These are phyloP conservation scores for Sphaerobolus stellatus DNA, from an alignment of 1,284 basidiomycete species.

Conservation along the genomic window DNA sequence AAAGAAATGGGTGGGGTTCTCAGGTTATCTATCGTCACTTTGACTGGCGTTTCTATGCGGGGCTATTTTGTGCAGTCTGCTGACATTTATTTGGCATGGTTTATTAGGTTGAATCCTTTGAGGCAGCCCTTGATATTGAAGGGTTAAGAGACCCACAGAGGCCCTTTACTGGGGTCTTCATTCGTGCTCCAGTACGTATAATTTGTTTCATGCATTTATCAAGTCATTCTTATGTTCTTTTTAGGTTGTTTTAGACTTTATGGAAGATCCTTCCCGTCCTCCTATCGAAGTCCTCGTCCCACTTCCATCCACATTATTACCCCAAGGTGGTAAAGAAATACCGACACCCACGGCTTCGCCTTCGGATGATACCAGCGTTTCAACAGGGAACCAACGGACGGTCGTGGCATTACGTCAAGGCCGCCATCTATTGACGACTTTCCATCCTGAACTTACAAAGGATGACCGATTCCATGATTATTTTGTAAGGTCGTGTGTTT, in stretches of 20 bases:
- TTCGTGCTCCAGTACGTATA: slow-evolving; percentile 81
- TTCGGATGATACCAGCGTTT: too few species aligned
- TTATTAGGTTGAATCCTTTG: slow-evolving; percentile 83
- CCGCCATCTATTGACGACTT: slow-evolving; percentile 82
- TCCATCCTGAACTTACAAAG: slow-evolving; percentile 91
- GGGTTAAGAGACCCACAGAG: slow-evolving; percentile 58
- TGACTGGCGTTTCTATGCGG: background rate
- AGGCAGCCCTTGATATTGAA: slow-evolving; percentile 69
- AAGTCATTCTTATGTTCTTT: slow-evolving; percentile 17
- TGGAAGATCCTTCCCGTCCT: slow-evolving; percentile 38
- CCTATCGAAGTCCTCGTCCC: slow-evolving; percentile 71
- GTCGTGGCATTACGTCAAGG: slow-evolving; percentile 89
- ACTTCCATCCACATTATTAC: slow-evolving; percentile 62
- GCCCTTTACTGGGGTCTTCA: slow-evolving; percentile 89
- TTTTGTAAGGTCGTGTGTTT: slow-evolving; percentile 69
- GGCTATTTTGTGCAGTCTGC: slow-evolving; percentile 1
- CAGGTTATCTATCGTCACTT: slow-evolving; percentile 47
- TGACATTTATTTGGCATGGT: slow-evolving; percentile 9
- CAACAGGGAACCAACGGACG: slow-evolving; percentile 55
- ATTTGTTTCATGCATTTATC: slow-evolving; percentile 1
- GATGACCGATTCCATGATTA: slow-evolving; percentile 91
- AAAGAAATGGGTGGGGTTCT: slow-evolving; percentile 88
- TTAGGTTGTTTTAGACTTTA: slow-evolving; percentile 62
- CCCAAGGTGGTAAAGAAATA: slow-evolving; percentile 40
- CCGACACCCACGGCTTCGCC: slow-evolving; percentile 16